phyloP scores from a whole-genome alignment of 768 basidiomycete species.

The Terana coerulea region DNA sequence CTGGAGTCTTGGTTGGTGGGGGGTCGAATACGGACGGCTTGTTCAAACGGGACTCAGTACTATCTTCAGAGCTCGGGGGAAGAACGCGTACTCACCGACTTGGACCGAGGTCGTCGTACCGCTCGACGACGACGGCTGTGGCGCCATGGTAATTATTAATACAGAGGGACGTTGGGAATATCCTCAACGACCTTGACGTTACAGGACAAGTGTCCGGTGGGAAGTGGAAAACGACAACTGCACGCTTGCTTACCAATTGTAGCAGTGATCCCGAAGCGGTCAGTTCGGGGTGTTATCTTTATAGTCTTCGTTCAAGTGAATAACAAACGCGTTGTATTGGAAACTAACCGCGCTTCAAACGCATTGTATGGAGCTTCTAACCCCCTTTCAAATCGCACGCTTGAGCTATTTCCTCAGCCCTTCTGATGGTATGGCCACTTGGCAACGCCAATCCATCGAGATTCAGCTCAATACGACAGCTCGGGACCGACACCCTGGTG shows the following conservation, averaged over 20 bases:
- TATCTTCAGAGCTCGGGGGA: not conserved
- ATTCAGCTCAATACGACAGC: not conserved
- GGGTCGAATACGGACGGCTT: conserved; percentile 89
- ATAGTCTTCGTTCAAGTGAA: not conserved
- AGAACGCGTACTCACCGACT: conserved; percentile 71
- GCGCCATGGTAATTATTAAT: conserved; percentile 53
- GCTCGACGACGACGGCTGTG: conserved; percentile 61
- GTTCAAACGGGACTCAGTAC: not conserved
- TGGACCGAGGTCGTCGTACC: conserved; percentile 81
- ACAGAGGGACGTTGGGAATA: conserved; percentile 20
- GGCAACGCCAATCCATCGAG: conserved; percentile 6
- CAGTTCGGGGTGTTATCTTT: not conserved
- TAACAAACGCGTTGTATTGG: not conserved
- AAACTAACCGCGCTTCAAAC: not conserved
- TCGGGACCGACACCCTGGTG: not conserved
- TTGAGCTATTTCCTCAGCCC: not conserved
- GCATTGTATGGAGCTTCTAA: not conserved
- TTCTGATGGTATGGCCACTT: conserved; percentile 4
- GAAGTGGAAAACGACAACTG: conserved; percentile 14
- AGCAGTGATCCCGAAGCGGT: not conserved
- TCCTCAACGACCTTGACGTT: conserved; percentile 24
- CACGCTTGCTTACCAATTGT: not conserved
- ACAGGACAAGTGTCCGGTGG: conserved; percentile 12
- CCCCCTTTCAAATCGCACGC: not conserved
- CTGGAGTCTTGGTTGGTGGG: conserved; percentile 80